Conservation (phyloP, 495 filamentous ascomycete species). For the Aspergillus homomorphus region DNA sequence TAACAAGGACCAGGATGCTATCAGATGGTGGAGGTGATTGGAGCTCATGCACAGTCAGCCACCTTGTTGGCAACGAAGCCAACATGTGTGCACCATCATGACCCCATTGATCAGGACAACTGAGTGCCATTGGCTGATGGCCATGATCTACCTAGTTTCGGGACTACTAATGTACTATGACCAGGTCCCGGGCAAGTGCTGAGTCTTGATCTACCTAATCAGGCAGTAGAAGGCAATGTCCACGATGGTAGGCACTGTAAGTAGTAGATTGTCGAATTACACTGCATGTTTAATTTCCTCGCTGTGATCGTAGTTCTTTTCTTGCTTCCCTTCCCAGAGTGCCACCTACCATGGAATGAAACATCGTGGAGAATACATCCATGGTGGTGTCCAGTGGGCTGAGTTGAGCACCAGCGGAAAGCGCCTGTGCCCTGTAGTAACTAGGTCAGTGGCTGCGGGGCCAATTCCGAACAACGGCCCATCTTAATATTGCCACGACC, state of each 20-base stretch:
- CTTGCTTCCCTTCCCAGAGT: too few relatives aligned
- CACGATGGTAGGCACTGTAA: not conserved
- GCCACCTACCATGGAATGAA: not conserved
- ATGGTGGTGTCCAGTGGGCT: not conserved
- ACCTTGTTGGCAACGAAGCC: slow-evolving; percentile 23
- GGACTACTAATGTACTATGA: not conserved
- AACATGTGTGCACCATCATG: slow-evolving; percentile 26
- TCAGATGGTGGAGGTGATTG: slow-evolving; percentile 7
- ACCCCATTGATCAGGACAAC: slow-evolving; percentile 12
- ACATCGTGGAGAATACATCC: not conserved
- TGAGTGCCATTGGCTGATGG: slow-evolving; percentile 15
- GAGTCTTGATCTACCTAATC: not conserved
- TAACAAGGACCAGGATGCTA: not conserved
- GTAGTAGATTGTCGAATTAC: too few relatives aligned
- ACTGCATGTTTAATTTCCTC: too few relatives aligned
- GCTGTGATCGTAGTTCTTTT: too few relatives aligned
- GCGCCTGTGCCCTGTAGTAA: not conserved
- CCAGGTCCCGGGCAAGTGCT: not conserved
- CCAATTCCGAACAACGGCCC: slow-evolving; percentile 1
- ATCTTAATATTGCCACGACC: slow-evolving; percentile 21
- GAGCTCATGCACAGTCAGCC: slow-evolving; percentile 23
- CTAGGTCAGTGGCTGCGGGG: not conserved
- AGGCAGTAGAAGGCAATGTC: too few relatives aligned
- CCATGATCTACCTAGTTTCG: not conserved
- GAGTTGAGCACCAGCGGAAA: not conserved